These are phyloP conservation scores for Calophaca sinica DNA, from an alignment of 306 rosid genomes.

Conservation along the genomic window DNA sequence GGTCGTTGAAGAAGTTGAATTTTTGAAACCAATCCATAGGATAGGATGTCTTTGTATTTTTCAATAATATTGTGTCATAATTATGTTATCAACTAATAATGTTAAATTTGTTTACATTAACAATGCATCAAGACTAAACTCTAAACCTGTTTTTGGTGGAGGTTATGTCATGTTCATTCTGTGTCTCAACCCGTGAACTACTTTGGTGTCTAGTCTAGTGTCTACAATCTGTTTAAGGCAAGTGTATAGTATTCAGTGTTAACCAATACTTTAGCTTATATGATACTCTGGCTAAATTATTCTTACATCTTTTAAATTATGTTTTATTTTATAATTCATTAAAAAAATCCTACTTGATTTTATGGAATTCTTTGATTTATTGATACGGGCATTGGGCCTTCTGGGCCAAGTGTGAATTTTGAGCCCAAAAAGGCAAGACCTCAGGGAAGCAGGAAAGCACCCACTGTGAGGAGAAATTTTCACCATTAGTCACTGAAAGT, in stretches of 20 bases:
- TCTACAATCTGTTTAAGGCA: not conserved
- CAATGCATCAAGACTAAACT: not conserved
- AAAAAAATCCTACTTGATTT: not conserved
- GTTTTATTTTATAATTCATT: not conserved
- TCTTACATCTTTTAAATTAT: not conserved
- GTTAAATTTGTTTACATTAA: not conserved
- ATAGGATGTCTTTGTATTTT: not conserved
- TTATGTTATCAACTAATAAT: not conserved
- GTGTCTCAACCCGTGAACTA: slow-evolving; percentile 36
- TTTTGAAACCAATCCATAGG: not conserved
- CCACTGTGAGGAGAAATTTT: no score
- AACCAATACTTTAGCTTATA: no score
- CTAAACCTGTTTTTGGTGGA: slow-evolving; percentile 19
- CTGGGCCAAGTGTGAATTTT: no score
- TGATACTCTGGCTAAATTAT: not conserved
- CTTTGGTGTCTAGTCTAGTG: not conserved
- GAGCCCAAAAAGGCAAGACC: no score
- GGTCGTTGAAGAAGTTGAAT: not conserved
- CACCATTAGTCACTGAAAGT: no score
- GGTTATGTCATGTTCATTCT: not conserved
- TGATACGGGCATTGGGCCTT: no score
- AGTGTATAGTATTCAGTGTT: no score
- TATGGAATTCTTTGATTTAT: not conserved
- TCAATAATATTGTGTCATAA: not conserved
- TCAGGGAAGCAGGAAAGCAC: no score